Conservation (phyloP, 257 asterid species). For the Solanum sejunctum region DNA sequence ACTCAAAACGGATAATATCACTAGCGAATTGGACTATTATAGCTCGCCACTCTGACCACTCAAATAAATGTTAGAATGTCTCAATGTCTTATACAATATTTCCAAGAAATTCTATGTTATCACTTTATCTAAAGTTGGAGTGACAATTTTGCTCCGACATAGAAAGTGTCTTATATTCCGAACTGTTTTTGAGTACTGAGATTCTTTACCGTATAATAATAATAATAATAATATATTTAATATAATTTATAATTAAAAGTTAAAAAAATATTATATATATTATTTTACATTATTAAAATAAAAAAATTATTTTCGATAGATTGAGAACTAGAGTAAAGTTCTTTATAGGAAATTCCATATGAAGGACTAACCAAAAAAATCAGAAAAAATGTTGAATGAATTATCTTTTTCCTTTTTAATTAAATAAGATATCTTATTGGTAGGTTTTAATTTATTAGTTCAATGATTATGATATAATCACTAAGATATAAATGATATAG, state of each 20-base stretch:
- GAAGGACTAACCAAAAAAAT: not conserved
- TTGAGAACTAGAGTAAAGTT: too few relatives aligned
- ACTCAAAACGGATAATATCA: too few relatives aligned
- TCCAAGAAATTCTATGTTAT: not conserved
- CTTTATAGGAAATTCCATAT: not conserved
- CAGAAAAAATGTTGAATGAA: not conserved
- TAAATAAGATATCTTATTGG: not conserved
- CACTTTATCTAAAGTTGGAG: not conserved
- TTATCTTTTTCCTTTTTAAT: not conserved
- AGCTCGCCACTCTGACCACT: not conserved
- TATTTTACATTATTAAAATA: too few relatives aligned
- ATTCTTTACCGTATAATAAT: too few relatives aligned
- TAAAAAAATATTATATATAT: too few relatives aligned
- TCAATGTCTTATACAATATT: not conserved
- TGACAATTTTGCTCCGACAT: not conserved
- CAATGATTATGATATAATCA: not conserved
- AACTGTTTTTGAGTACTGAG: too few relatives aligned
- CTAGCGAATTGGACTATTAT: too few relatives aligned
- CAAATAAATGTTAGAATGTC: not conserved
- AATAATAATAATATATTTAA: too few relatives aligned
- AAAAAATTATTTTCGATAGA: too few relatives aligned
- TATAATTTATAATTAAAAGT: too few relatives aligned
- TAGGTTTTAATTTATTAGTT: not conserved
- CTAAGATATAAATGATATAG: not conserved
- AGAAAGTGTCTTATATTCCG: not conserved